Conservation (phyloP, 192 early-diverging fungal genomes). For the Coemansia sp. region DNA sequence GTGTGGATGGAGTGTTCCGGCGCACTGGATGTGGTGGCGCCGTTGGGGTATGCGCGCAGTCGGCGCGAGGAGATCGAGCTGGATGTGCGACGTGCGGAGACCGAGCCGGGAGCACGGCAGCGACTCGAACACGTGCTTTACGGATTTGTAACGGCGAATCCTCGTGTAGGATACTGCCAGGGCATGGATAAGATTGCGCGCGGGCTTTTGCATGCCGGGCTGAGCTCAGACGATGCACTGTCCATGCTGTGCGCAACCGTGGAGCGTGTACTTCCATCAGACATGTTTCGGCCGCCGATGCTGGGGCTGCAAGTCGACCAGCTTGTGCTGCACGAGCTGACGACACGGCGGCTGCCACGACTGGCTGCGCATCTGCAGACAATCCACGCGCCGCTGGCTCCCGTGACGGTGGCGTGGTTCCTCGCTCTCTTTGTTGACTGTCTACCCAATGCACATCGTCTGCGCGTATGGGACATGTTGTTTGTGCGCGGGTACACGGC, state of each 20-base stretch:
- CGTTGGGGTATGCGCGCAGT: background rate
- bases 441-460: slow-evolving; percentile 47
- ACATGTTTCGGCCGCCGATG: slow-evolving; percentile 57
- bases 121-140: slow-evolving; percentile 37
- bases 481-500: slow-evolving; percentile 56
- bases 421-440: slow-evolving; percentile 57
- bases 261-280: slow-evolving; percentile 51
- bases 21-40: slow-evolving; percentile 20
- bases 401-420: slow-evolving; percentile 61
- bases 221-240: slow-evolving; percentile 50
- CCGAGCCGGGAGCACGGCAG: background rate
- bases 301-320: slow-evolving; percentile 57
- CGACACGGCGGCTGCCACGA: slow-evolving; percentile 53
- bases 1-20: slow-evolving; percentile 50
- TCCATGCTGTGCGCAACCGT: slow-evolving; percentile 52
- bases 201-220: slow-evolving; percentile 54
- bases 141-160: slow-evolving; percentile 35
- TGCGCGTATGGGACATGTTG: slow-evolving; percentile 61
- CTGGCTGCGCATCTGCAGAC: slow-evolving; percentile 46
- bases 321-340: slow-evolving; percentile 55
- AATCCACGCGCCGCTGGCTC: slow-evolving; percentile 39
- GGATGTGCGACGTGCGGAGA: slow-evolving; percentile 33
- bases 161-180: slow-evolving; percentile 59
- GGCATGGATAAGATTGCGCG: slow-evolving; percentile 61
- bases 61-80: slow-evolving; percentile 46